Evolutionary conservation across 2,329 filamentous ascomycete genomes (phyloP).

Genomic region (Cryoendolithus antarcticus): DNA sequence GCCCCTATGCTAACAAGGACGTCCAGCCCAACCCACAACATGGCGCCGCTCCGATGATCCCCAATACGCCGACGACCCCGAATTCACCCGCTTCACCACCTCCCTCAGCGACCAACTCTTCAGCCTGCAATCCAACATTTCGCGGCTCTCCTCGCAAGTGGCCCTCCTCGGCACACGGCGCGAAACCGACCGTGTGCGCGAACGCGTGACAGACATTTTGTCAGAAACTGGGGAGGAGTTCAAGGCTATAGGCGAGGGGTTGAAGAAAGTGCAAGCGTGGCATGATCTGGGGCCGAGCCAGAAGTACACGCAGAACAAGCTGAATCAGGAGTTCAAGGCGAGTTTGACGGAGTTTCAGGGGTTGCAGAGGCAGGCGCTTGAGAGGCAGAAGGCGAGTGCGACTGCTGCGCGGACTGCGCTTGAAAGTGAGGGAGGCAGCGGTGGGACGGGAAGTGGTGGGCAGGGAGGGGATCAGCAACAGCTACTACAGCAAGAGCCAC

Average conservation of each 20-base stretch:
- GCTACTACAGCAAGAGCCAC: conserved; percentile 55
- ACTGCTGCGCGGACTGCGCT: conserved; percentile 70
- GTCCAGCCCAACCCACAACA: conserved; percentile 49
- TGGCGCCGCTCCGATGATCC: conserved; percentile 57
- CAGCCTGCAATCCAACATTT: conserved; percentile 75
- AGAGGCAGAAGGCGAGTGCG: conserved; percentile 82
- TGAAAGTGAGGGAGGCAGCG: conserved; percentile 36
- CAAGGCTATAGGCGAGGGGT: conserved; percentile 81
- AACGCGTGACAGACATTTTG: conserved; percentile 76
- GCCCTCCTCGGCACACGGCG: conserved; percentile 76
- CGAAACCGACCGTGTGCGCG: conserved; percentile 80
- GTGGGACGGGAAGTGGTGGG: conserved; percentile 35
- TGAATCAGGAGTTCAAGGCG: conserved; percentile 84
- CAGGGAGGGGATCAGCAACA: conserved; percentile 36
- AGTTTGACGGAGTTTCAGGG: conserved; percentile 83
- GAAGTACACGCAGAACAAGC: conserved; percentile 91
- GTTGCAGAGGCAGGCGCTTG: conserved; percentile 78
- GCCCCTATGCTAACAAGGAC: no score
- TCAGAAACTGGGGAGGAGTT: conserved; percentile 79
- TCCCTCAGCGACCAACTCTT: conserved; percentile 81
- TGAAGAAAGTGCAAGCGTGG: conserved; percentile 81
- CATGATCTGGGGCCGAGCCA: conserved; percentile 67
- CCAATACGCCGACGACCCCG: conserved; percentile 80
- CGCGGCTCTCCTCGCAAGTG: conserved; percentile 72
- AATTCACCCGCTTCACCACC: conserved; percentile 73